Base-by-base conservation (phyloP, 2,329 filamentous ascomycete genomes). In the Mycosphaerella sp. region DNA sequence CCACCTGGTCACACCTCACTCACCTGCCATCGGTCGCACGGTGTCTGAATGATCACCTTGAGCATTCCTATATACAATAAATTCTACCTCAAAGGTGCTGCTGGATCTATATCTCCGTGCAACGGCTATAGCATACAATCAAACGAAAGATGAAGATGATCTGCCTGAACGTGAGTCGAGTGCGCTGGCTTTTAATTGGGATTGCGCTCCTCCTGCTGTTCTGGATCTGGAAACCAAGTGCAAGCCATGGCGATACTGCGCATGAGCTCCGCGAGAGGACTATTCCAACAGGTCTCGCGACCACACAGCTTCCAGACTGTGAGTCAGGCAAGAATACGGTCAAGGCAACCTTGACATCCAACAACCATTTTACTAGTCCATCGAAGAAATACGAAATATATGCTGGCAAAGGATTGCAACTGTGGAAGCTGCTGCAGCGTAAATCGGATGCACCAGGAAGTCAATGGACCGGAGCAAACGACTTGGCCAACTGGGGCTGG, bases 331-430 rank as follows among this genome's bases (percentile, higher is more conserved):
- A 39, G 12, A 12, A 4, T 7, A 4, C 9, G 12, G 36, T n/a
- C 36, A 4, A 39, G 10, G 36, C 5, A 6, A n/a, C 34, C 14
- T 6, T 16, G 5, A 6, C 14, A 6, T 37, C 6, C 14, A 16
- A 13, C 14, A n/a, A 7, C 34, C 6, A 7, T 6, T 6, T n/a
- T 13, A 13, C 6, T 10, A 30, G 34, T 16, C 6, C 10, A 37
- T 6, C 34, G 13, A 37, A 37, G 34, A 49, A 43, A n/a, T 51
- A 50, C 42, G n/a, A 49, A 10, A 43, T 14, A 8, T 50, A 48
- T 14, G 28, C 27, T 13, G 48, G 21, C 34, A 50, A 50, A 44
- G 47, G 52, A 14, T 54, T 47, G 34, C 42, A 41, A 18, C 37
- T 54, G 8, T 50, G 37, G 37, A 7, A 18, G 4, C 37, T 44